Percentiles rank a stretch among this genome's conserved stretches.
phyloP scores from a whole-genome alignment of 2,329 filamentous ascomycete genomes.

The Fusarium guadeloupense region DNA sequence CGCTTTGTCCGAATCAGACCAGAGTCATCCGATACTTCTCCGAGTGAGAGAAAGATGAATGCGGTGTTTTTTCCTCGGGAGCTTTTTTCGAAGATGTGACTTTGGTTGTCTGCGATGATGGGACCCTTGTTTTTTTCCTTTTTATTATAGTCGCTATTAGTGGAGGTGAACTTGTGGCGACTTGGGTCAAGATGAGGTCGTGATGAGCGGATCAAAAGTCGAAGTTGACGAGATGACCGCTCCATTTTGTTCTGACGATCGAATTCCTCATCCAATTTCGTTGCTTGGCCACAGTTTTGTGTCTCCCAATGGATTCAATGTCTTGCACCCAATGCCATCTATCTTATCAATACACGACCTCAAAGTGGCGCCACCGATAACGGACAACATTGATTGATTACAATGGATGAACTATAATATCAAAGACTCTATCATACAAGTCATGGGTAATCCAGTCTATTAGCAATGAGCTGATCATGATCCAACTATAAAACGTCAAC shows the following conservation, averaged over 20 bases:
- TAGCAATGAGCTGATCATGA: not conserved
- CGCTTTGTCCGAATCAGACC: slow-evolving; percentile 12
- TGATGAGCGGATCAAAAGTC: not conserved
- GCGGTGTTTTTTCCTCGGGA: not conserved
- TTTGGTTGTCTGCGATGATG: slow-evolving; percentile 11
- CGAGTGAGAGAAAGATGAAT: not conserved
- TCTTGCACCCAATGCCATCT: slow-evolving; percentile 5
- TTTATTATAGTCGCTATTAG: not conserved
- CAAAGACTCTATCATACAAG: too few species aligned
- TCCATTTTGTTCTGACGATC: not conserved
- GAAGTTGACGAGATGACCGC: not conserved
- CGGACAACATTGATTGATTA: slow-evolving; percentile 16
- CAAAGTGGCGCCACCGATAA: slow-evolving; percentile 34
- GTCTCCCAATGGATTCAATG: not conserved
- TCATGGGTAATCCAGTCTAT: too few species aligned
- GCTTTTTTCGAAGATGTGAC: not conserved
- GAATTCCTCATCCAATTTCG: not conserved
- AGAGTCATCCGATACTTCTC: slow-evolving; percentile 27
- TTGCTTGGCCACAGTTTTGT: slow-evolving; percentile 2
- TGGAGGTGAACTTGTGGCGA: too few species aligned
- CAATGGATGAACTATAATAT: too few species aligned
- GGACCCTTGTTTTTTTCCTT: not conserved
- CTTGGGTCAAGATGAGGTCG: slow-evolving; percentile 1
- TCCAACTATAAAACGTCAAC: not conserved
- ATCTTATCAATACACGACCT: slow-evolving; percentile 17